These are phyloP conservation scores for Penstemon davidsonii DNA, from an alignment of 257 asterid genomes.

Conservation along the genomic window DNA sequence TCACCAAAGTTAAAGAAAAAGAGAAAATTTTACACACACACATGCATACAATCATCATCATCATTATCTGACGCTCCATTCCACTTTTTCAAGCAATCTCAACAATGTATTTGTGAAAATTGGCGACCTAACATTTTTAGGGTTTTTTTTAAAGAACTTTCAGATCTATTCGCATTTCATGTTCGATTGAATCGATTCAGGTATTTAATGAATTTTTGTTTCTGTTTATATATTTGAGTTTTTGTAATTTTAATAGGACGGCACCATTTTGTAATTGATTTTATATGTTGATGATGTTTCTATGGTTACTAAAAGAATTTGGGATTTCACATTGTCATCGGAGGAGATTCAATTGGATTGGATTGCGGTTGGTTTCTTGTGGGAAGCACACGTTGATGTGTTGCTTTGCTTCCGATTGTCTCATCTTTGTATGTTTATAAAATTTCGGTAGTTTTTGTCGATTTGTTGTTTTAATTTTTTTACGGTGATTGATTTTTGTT, in stretches of 20 bases:
- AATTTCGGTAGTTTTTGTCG: slow-evolving; percentile 1
- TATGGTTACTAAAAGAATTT: slow-evolving; percentile 23
- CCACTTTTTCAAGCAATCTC: slow-evolving; percentile 52
- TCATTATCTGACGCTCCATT: slow-evolving; percentile 45
- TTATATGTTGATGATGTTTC: slow-evolving; percentile 17
- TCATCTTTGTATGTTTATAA: slow-evolving; percentile 26
- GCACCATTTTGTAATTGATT: background rate
- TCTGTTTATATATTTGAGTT: slow-evolving; percentile 7
- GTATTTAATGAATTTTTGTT: slow-evolving; percentile 24
- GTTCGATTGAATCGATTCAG: slow-evolving; percentile 42
- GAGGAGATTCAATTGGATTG: slow-evolving; percentile 28
- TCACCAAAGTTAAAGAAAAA: slow-evolving; percentile 37
- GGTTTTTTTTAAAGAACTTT: slow-evolving; percentile 18
- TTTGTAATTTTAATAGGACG: slow-evolving; percentile 24
- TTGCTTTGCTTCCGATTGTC: slow-evolving; percentile 29
- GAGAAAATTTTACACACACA: slow-evolving; percentile 8
- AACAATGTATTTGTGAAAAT: slow-evolving; percentile 19
- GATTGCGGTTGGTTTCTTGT: slow-evolving; percentile 31
- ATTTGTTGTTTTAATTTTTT: slow-evolving; percentile 7
- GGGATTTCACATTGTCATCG: slow-evolving; percentile 17
- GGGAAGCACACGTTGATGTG: slow-evolving; percentile 35
- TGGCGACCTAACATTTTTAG: slow-evolving; percentile 19
- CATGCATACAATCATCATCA: slow-evolving; percentile 28
- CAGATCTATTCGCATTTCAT: slow-evolving; percentile 50
- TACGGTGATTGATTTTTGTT: background rate